Evolutionary conservation across 1,284 basidiomycete species (phyloP).

Genomic region (Ceratobasidium sp.): DNA sequence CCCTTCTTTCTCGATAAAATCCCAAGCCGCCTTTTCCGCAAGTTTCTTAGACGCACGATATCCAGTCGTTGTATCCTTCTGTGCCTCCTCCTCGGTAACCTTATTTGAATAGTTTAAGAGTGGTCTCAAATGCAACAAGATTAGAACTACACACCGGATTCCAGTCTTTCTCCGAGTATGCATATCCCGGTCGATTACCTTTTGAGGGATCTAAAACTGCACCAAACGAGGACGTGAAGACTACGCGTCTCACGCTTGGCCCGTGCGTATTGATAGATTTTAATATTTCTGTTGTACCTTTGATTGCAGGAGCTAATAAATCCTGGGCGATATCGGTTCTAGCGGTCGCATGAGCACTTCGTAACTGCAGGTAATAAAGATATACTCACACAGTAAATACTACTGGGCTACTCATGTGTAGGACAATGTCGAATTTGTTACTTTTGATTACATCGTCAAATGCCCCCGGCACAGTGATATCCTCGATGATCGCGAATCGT

Average conservation of each 20-base stretch:
- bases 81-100: slow-evolving; percentile 15
- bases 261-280: slow-evolving; percentile 54
- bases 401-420: slow-evolving; percentile 45
- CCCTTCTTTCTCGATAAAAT: slow-evolving; percentile 48
- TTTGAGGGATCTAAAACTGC: slow-evolving; percentile 51
- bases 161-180: slow-evolving; percentile 46
- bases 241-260: slow-evolving; percentile 58
- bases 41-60: slow-evolving; percentile 54
- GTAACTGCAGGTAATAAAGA: too few species aligned
- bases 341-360: not conserved
- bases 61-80: slow-evolving; percentile 43
- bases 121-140: slow-evolving; percentile 2
- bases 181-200: slow-evolving; percentile 48
- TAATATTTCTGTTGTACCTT: slow-evolving; percentile 62
- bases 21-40: slow-evolving; percentile 52
- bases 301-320: slow-evolving; percentile 62
- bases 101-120: not conserved
- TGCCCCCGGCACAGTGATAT: slow-evolving; percentile 46
- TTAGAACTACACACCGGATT: slow-evolving; percentile 35
- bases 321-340: slow-evolving; percentile 52
- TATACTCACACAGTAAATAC: slow-evolving; percentile 1
- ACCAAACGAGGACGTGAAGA: slow-evolving; percentile 63
- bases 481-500: slow-evolving; percentile 41
- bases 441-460: slow-evolving; percentile 50
- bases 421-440: slow-evolving; percentile 47